Percentiles rank a stretch among this genome's conserved stretches.
phyloP scores from a whole-genome alignment of 257 asterid genomes.

The Plantago elongata region DNA sequence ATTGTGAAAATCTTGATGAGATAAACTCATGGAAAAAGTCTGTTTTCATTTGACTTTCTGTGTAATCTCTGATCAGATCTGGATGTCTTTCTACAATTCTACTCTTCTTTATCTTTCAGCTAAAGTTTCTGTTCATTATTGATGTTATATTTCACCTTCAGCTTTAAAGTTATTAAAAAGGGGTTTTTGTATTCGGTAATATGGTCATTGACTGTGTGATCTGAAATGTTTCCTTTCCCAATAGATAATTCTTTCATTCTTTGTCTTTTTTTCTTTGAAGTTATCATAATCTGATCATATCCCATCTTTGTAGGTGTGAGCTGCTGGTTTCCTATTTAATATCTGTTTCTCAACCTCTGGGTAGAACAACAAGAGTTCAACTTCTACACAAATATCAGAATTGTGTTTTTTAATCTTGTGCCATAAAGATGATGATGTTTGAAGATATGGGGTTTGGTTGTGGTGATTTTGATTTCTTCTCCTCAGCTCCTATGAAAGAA shows the following conservation, averaged over 20 bases:
- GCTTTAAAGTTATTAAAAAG: background rate
- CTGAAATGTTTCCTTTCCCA: conserved; percentile 6
- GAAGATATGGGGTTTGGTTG: conserved; percentile 62
- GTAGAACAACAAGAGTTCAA: conserved; percentile 10
- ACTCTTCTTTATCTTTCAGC: conserved; percentile 4
- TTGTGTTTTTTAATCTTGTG: conserved; percentile 3
- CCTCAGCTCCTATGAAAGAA: conserved; percentile 51
- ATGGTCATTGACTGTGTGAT: conserved; percentile 11
- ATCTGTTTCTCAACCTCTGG: background rate
- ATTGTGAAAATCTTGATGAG: conserved; percentile 2
- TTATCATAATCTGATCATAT: conserved; percentile 11
- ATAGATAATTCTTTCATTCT: background rate
- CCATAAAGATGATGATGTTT: conserved; percentile 59
- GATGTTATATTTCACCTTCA: too few species aligned
- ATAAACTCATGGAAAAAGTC: conserved; percentile 10
- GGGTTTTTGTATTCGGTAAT: conserved; percentile 10
- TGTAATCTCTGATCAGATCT: conserved; percentile 27
- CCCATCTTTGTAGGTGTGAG: conserved; percentile 31
- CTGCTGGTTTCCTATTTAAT: background rate
- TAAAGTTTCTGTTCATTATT: too few species aligned
- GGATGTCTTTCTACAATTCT: conserved; percentile 4
- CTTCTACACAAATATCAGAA: conserved; percentile 1
- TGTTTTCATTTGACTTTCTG: conserved; percentile 1
- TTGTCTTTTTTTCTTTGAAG: background rate
- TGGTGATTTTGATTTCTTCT: conserved; percentile 67